These are phyloP conservation scores for Apiospora marii DNA, from an alignment of 2,329 filamentous ascomycete species.

Conservation along the genomic window DNA sequence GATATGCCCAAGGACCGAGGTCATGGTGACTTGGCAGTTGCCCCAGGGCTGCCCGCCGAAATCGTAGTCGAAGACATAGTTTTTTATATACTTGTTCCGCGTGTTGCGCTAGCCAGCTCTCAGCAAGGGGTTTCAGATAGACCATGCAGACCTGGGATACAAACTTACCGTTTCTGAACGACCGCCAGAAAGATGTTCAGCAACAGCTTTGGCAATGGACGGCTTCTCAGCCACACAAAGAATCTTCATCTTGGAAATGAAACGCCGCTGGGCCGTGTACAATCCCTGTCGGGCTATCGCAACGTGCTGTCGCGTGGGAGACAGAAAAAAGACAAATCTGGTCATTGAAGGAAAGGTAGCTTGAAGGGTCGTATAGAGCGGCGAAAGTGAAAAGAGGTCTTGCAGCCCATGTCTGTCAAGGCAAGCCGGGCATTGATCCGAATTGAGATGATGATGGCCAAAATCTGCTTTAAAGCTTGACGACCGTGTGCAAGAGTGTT, in stretches of 20 bases:
- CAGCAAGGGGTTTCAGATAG: slow-evolving; percentile 26
- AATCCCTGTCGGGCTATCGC: neutral
- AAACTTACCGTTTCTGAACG: slow-evolving; percentile 70
- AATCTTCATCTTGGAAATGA: slow-evolving; percentile 54
- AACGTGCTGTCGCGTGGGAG: neutral
- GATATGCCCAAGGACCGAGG: slow-evolving; percentile 88
- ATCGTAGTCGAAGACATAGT: slow-evolving; percentile 90
- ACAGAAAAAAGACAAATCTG: neutral
- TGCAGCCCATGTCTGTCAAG: neutral
- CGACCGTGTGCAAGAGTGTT: neutral
- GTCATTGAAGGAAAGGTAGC: neutral
- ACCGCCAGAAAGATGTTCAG: slow-evolving; percentile 86
- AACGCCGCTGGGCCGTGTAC: slow-evolving; percentile 28
- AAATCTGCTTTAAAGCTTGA: neutral
- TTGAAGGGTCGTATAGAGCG: neutral
- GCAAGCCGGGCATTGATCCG: neutral
- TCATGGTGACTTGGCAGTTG: slow-evolving; percentile 87
- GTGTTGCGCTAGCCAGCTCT: slow-evolving; percentile 66
- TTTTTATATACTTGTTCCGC: slow-evolving; percentile 83
- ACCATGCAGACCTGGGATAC: slow-evolving; percentile 21
- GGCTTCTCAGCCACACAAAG: slow-evolving; percentile 62
- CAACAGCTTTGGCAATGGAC: slow-evolving; percentile 70
- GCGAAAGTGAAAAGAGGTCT: neutral
- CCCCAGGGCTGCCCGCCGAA: slow-evolving; percentile 81
- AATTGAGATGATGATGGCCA: neutral